A percentile compares a stretch with the other conserved stretches of the same genome.
These are phyloP conservation scores for Monosporascus sp. DNA, from an alignment of 2,329 filamentous ascomycete genomes.

Conservation along the genomic window DNA sequence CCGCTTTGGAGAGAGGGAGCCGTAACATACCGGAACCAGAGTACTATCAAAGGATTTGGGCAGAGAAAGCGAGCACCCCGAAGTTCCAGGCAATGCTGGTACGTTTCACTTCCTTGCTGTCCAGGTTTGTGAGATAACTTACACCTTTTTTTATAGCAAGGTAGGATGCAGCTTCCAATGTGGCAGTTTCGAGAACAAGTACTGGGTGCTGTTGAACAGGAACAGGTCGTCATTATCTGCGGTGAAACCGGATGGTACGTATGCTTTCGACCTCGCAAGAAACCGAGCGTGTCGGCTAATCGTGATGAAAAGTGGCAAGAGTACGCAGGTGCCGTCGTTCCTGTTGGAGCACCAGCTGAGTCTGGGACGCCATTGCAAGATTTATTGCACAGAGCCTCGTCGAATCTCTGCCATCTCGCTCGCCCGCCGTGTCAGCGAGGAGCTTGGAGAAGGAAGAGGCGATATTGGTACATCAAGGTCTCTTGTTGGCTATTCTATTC, in stretches of 20 bases:
- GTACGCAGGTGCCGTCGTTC: slow-evolving; percentile 93
- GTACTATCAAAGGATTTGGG: slow-evolving; percentile 54
- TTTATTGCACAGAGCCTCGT: slow-evolving; percentile 92
- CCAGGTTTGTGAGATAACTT: not conserved
- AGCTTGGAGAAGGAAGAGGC: slow-evolving; percentile 77
- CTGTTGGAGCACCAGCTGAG: slow-evolving; percentile 84
- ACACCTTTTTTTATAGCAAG: slow-evolving; percentile 32
- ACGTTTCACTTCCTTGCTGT: slow-evolving; percentile 19
- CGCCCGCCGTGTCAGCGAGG: slow-evolving; percentile 87
- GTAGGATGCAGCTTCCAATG: slow-evolving; percentile 80
- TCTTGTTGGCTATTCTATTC: slow-evolving; percentile 89
- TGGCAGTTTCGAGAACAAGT: slow-evolving; percentile 79
- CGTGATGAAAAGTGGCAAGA: slow-evolving; percentile 63
- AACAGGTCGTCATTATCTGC: slow-evolving; percentile 89
- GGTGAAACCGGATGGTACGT: slow-evolving; percentile 84
- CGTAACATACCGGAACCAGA: slow-evolving; percentile 36
- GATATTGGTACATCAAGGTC: slow-evolving; percentile 81
- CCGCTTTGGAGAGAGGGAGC: slow-evolving; percentile 38
- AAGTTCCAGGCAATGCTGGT: slow-evolving; percentile 76
- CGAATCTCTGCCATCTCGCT: slow-evolving; percentile 95
- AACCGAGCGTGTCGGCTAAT: slow-evolving; percentile 11
- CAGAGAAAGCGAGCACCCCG: slow-evolving; percentile 48
- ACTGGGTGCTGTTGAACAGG: slow-evolving; percentile 66
- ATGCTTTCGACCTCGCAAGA: not conserved
- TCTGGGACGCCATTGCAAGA: slow-evolving; percentile 76